A percentile compares a stretch with the other conserved stretches of the same genome.
phyloP scores from a whole-genome alignment of 73 alveolate genomes.

The Urostyla sp. region DNA sequence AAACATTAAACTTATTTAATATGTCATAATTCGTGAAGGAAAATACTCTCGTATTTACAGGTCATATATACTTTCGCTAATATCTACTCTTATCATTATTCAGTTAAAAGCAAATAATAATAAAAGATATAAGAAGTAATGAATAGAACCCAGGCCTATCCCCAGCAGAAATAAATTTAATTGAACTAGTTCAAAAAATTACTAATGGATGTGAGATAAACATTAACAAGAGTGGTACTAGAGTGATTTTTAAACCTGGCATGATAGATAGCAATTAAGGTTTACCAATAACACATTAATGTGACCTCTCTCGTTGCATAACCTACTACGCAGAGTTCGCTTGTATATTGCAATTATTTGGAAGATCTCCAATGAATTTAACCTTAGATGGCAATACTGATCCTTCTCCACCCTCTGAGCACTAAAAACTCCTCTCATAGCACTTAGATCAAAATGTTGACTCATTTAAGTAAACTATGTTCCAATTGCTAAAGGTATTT shows the following conservation, averaged over 20 bases:
- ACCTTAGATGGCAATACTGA: constrained; percentile 89
- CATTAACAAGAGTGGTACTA: constrained; percentile 90
- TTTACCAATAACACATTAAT: constrained; percentile 62
- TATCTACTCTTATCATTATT: constrained; percentile 80
- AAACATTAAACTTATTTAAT: too few species aligned
- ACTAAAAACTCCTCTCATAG: constrained; percentile 73
- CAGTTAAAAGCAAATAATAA: constrained; percentile 75
- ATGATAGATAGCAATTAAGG: constrained; percentile 70
- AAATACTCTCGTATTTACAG: too few species aligned
- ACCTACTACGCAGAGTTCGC: constrained; percentile 90
- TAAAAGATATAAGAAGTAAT: constrained; percentile 81
- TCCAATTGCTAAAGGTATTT: constrained; percentile 75
- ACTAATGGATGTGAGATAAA: constrained; percentile 86
- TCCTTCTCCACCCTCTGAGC: constrained; percentile 84
- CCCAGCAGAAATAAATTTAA: constrained; percentile 76
- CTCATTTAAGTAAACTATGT: constrained; percentile 29
- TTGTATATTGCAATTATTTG: constrained; percentile 86
- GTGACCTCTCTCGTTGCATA: constrained; percentile 86
- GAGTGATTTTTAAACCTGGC: constrained; percentile 84
- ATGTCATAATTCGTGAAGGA: too few species aligned
- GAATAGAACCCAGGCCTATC: constrained; percentile 90
- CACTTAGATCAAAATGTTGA: constrained; percentile 35
- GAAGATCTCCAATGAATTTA: constrained; percentile 81
- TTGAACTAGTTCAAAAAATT: constrained; percentile 78
- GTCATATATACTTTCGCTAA: constrained; percentile 68